These are phyloP conservation scores for Meyerozyma carpophila DNA, from an alignment of 1,139 yeast genomes.

Conservation along the genomic window DNA sequence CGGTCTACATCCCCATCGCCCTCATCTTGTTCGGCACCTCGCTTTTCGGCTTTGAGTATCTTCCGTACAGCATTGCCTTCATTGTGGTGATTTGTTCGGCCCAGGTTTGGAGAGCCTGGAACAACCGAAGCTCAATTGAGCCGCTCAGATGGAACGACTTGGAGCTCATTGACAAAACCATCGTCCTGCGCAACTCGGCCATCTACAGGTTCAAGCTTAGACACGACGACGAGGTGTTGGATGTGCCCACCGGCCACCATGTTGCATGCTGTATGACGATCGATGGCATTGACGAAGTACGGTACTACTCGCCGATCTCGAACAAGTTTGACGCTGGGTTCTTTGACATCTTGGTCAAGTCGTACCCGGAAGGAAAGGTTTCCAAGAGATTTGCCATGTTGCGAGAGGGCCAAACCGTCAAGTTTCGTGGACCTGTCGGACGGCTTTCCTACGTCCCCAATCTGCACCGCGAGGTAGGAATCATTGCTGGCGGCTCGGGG, in stretches of 20 bases:
- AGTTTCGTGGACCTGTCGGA: constrained; percentile 77
- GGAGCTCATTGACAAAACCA: constrained; percentile 67
- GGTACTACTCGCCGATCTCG: constrained; percentile 73
- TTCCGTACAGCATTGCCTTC: constrained; percentile 46
- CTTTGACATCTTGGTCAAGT: constrained; percentile 69
- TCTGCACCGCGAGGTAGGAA: constrained; percentile 55
- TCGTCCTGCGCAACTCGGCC: constrained; percentile 63
- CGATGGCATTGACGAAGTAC: constrained; percentile 56
- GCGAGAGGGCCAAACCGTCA: constrained; percentile 59
- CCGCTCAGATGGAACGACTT: constrained; percentile 54
- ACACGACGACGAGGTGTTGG: constrained; percentile 54
- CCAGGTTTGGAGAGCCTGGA: constrained; percentile 47
- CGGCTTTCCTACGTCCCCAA: constrained; percentile 56
- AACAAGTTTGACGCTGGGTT: constrained; percentile 66
- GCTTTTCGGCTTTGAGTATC: constrained; percentile 46
- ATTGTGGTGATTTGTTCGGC: constrained; percentile 40
- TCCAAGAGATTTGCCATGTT: constrained; percentile 60
- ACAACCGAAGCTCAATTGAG: constrained; percentile 42
- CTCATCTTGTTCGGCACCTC: constrained; percentile 58
- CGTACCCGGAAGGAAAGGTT: constrained; percentile 64
- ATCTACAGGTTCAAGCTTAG: constrained; percentile 65
- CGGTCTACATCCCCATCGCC: constrained; percentile 62
- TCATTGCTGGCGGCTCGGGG: constrained; percentile 30
- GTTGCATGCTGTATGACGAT: constrained; percentile 54
- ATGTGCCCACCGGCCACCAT: constrained; percentile 71